Percentiles rank a stretch among this genome's conserved stretches.
phyloP scores from a whole-genome alignment of 257 asterid species.

The Solanum chmielewskii region DNA sequence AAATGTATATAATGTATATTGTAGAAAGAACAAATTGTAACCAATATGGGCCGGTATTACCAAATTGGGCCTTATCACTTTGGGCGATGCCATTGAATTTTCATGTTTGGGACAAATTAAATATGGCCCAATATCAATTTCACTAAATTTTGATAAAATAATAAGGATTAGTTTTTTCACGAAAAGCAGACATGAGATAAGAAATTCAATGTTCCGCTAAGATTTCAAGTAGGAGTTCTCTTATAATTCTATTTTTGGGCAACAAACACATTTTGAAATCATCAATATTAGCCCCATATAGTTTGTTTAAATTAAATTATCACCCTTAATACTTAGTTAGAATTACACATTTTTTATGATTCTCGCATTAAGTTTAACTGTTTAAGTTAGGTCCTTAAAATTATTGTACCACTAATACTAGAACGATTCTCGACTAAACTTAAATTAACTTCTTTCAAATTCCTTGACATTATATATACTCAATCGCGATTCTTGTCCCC shows the following conservation, averaged over 20 bases:
- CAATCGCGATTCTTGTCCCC: no score
- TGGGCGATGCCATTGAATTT: not conserved
- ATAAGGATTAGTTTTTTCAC: not conserved
- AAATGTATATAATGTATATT: not conserved
- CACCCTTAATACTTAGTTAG: not conserved
- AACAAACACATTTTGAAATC: not conserved
- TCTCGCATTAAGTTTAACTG: not conserved
- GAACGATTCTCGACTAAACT: no score
- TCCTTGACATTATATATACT: not conserved
- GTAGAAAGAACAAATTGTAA: not conserved
- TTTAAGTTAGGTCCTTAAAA: no score
- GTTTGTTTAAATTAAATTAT: not conserved
- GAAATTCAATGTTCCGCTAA: not conserved
- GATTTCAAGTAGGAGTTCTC: not conserved
- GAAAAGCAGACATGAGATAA: no score
- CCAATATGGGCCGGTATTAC: not conserved
- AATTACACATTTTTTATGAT: not conserved
- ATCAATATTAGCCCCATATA: not conserved
- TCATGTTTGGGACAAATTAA: not conserved
- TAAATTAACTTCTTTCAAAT: not conserved
- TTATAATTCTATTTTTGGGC: not conserved
- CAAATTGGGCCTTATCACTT: not conserved
- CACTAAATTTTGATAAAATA: not conserved
- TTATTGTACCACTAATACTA: no score
- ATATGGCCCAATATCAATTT: not conserved